Evolutionary conservation across 805 yeast genomes (phyloP).

Genomic region (Kuraishia molischiana): DNA sequence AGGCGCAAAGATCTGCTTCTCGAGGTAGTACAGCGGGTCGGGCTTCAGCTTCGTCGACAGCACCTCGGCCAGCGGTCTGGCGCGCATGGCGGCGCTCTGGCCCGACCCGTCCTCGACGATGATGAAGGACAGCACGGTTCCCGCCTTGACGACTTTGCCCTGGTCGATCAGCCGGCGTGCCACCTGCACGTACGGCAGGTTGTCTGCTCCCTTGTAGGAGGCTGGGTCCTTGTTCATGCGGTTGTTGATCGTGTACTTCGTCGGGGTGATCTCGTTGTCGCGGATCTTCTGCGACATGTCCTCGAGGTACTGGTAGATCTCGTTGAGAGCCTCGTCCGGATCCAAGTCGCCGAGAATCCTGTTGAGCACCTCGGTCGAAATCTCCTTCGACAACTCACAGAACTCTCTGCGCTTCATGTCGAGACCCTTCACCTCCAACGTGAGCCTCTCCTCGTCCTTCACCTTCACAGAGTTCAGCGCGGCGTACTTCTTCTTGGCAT

Average conservation of each 20-base stretch:
- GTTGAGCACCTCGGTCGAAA: conserved; percentile 66
- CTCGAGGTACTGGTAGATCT: conserved; percentile 64
- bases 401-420: conserved; percentile 97
- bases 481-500: conserved; percentile 97
- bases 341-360: conserved; percentile 65
- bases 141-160: conserved; percentile 83
- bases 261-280: conserved; percentile 50
- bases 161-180: conserved; percentile 73
- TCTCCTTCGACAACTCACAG: conserved; percentile 86
- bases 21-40: conserved; percentile 73
- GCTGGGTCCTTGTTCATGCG: conserved; percentile 82
- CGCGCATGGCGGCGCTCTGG: conserved; percentile 57
- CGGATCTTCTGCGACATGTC: conserved; percentile 47
- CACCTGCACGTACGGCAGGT: conserved; percentile 83
- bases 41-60: conserved; percentile 44
- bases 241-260: conserved; percentile 74
- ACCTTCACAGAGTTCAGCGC: conserved; percentile 56
- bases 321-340: conserved; percentile 64
- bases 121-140: conserved; percentile 82
- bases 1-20: conserved; percentile 85
- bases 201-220: conserved; percentile 71
- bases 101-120: conserved; percentile 47
- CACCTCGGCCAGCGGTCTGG: conserved; percentile 73
- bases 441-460: conserved; percentile 45
- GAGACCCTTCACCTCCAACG: conserved; percentile 86